Base-by-base conservation (phyloP, 1,284 basidiomycete genomes). In the Trametes sp. region DNA sequence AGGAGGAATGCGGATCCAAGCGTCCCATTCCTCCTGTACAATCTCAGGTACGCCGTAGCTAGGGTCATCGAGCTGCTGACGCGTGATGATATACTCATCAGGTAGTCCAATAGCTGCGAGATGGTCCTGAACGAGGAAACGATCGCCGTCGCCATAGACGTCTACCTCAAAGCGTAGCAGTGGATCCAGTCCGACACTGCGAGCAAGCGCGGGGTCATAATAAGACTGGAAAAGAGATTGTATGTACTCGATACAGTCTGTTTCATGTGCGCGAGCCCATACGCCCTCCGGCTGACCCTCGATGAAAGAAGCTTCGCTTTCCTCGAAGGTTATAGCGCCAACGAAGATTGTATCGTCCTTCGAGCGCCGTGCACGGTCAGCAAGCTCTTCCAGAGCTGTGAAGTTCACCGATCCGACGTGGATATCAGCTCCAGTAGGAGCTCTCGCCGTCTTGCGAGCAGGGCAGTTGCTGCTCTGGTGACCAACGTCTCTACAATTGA, bases 101-200 rank as follows among this genome's bases (percentile, higher is more conserved):
- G 57, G 33, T 13, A 49, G 33, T 21, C 26, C 46, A 41, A 33
- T 42, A 38, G 35, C 41, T 21, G 56, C 23, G 78, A 80, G 56
- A 38, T 58, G 13, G 57, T 57, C 38, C 41, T 64, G 24, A 52
- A 63, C 28, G 59, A 56, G 55, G 56, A 53, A 38, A 48, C 44
- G 4, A 35, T 56, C 36, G 53, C 57, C 51, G 50, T 56, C 28
- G 44, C 54, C 21, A 45, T 56, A 19, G 19, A 31, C 24, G 28
- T 46, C 41, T 4, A 41, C 53, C 11, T 54, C 53, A 26, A 54
- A 42, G 28, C 36, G 36, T 23, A 46, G 42, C 6, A n/a, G 24
- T 8, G 38, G 29, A 23, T 24, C 28, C 35, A 28, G 41, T 23
- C 42, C 45, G 41, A 56, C 54, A 19, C 42, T 45, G 41, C 26